These are phyloP conservation scores for Simplicillium aogashimaense DNA, from an alignment of 2,329 filamentous ascomycete species.

Conservation along the genomic window DNA sequence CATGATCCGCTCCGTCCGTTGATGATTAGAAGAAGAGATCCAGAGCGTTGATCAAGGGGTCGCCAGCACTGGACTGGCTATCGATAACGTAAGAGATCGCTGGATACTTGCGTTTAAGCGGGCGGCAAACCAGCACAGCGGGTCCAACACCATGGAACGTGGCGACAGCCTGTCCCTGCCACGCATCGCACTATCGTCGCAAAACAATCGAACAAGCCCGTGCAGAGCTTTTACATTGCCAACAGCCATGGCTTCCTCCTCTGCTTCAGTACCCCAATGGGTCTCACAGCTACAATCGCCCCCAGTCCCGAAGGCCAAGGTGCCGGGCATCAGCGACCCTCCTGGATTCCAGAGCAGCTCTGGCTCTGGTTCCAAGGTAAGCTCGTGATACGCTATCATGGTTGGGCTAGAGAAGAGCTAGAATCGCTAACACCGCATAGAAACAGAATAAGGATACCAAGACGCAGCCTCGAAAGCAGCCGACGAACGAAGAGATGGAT, in stretches of 20 bases:
- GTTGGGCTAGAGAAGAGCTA: constrained; percentile 1
- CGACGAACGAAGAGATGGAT: constrained; percentile 79
- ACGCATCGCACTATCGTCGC: no score
- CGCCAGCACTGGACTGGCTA: neutral
- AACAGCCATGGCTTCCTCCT: constrained; percentile 18
- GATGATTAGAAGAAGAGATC: no score
- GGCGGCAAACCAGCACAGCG: neutral
- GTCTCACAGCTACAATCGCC: constrained; percentile 68
- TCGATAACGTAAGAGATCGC: constrained; percentile 4
- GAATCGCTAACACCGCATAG: constrained; percentile 16
- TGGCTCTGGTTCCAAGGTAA: constrained; percentile 47
- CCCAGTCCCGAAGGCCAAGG: constrained; percentile 56
- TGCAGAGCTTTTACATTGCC: no score
- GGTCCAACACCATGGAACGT: neutral
- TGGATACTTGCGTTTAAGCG: constrained; percentile 4
- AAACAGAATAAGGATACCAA: constrained; percentile 43
- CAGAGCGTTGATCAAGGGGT: no score
- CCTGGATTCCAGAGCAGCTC: constrained; percentile 61
- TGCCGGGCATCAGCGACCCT: constrained; percentile 66
- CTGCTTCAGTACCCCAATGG: constrained; percentile 58
- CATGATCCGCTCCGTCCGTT: no score
- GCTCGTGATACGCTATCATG: neutral
- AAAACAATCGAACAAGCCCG: neutral
- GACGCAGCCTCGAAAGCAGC: constrained; percentile 49
- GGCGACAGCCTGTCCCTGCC: neutral